Base-by-base conservation (phyloP, 1,139 yeast species). In the Lodderomyces theae region DNA sequence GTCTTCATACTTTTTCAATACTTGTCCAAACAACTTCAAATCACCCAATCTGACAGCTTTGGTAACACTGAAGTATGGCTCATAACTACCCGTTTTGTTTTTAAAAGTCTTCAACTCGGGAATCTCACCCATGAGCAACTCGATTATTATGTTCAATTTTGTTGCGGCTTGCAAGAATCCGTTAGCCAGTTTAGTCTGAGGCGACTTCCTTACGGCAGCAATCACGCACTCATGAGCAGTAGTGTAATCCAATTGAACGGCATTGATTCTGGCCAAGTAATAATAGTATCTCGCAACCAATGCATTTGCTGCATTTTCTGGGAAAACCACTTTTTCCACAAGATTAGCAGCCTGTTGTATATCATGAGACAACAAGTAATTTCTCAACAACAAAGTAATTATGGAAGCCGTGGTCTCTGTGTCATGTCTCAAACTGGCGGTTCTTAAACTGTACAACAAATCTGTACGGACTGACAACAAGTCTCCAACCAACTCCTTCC, bases 181-280 rank as follows among this genome's bases (percentile, higher is more conserved):
- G 37, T 77, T 66, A 5, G 97, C 89, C 49, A 82, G 78, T 37
- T 79, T 73, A 1, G 96, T 87, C 62, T 89, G 97, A 25, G 98
- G 98, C n/a, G 96, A 90, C 63, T 94, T 94, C 69, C 98, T 82
- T 41, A 90, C 85, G 6, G 98, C 96, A 15, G 95, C 88, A 43
- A 88, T 85, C 41, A 87, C 88, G 56, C 82, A 87, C 55, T 90
- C 96, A 57, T 85, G 84, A 2, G 98, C 97, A 17, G 86, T 72
- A 1, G 96, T 82, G 64, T 94, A 94, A 63, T 94, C 94, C 54
- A 94, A 78, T 66, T 92, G 97, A 50, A 92, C 83, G 3, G 97
- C 92, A 57, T 82, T 83, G 56, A 94, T 87, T 52, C 86, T 82
- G 12, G 97, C 94, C 60, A 89, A 70, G 58, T 92, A 94, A 66